A percentile compares a stretch with the other conserved stretches of the same genome.
Conservation (phyloP, 78 protist species). For the Guillardia theta region DNA sequence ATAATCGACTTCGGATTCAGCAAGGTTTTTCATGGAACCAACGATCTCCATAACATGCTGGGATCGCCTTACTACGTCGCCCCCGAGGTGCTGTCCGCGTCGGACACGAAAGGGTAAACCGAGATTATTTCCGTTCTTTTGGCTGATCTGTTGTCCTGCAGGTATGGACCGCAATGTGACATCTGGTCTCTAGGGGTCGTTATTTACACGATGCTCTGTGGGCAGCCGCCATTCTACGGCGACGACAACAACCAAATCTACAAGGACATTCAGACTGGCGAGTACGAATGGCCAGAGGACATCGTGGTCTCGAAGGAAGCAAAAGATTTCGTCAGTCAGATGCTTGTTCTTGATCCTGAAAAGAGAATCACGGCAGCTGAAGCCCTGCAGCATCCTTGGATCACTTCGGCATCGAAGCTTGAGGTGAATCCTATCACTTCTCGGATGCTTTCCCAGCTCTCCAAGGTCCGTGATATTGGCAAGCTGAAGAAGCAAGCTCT, state of each 20-base stretch:
- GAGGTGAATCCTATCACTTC: no score
- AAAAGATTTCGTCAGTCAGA: background rate
- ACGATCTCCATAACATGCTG: background rate
- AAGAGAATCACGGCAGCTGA: background rate
- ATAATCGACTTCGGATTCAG: slow-evolving; percentile 13
- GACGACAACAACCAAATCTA: background rate
- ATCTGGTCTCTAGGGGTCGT: background rate
- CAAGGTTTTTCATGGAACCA: background rate
- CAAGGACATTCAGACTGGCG: background rate
- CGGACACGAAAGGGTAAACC: background rate
- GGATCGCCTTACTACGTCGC: slow-evolving; percentile 22
- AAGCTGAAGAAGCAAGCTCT: background rate
- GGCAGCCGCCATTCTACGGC: background rate
- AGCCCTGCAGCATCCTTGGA: background rate
- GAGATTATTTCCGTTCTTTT: no score
- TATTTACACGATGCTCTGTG: background rate
- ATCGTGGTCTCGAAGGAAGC: background rate
- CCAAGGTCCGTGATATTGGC: background rate
- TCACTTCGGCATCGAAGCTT: no score
- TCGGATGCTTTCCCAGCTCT: no score
- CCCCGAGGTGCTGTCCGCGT: background rate
- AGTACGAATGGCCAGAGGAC: slow-evolving; percentile 17
- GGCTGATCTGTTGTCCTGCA: no score
- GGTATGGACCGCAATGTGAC: no score
- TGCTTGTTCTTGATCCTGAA: background rate